These are phyloP conservation scores for Boletus hoseneyae DNA, from an alignment of 1,284 basidiomycete genomes.

Conservation along the genomic window DNA sequence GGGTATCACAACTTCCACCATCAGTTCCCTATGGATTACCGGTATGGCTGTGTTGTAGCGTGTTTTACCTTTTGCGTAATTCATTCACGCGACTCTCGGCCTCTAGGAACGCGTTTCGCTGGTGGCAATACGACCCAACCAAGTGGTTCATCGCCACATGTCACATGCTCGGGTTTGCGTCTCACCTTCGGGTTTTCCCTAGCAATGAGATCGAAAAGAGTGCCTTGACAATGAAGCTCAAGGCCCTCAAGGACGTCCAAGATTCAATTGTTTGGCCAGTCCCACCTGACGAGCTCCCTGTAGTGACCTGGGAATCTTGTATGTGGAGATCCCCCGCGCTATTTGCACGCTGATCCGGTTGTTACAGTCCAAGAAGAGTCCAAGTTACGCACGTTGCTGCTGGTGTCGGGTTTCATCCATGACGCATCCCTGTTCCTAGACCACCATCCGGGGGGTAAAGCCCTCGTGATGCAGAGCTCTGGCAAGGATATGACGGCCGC, in stretches of 20 bases:
- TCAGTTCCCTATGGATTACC: constrained; percentile 68
- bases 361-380: constrained; percentile 64
- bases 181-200: constrained; percentile 78
- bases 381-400: constrained; percentile 59
- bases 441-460: constrained; percentile 79
- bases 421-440: constrained; percentile 75
- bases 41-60: constrained; percentile 14
- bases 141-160: constrained; percentile 83
- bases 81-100: constrained; percentile 6
- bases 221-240: constrained; percentile 79
- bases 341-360: constrained; percentile 5
- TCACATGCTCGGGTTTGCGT: constrained; percentile 65
- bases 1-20: constrained; percentile 94
- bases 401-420: constrained; percentile 85
- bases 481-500: constrained; percentile 83
- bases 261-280: constrained; percentile 71
- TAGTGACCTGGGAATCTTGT: constrained; percentile 83
- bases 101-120: constrained; percentile 51
- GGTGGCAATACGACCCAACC: constrained; percentile 69
- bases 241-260: constrained; percentile 63
- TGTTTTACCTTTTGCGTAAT: not conserved
- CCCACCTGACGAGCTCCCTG: constrained; percentile 61
- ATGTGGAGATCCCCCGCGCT: constrained; percentile 29
- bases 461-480: constrained; percentile 57
- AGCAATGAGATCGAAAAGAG: constrained; percentile 86